A percentile compares a stretch with the other conserved stretches of the same genome.
phyloP scores from a whole-genome alignment of 441 rosid genomes.

The Isatis lusitanica region DNA sequence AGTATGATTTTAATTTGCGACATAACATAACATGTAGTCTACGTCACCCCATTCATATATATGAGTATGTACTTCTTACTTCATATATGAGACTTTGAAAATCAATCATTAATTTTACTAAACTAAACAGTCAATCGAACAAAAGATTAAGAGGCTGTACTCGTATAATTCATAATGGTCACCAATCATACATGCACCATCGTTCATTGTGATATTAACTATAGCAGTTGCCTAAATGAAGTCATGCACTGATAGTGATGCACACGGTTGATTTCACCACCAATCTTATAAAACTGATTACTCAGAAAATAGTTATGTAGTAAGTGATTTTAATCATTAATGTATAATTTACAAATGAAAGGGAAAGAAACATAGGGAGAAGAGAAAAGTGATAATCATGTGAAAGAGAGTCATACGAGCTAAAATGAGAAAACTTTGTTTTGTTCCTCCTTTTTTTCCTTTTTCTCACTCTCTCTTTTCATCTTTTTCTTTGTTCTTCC shows the following conservation, averaged over 20 bases:
- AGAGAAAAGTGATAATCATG: conserved; percentile 39
- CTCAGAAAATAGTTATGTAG: not conserved
- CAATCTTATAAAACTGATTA: not conserved
- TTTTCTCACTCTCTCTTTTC: conserved; percentile 26
- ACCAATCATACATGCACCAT: not conserved
- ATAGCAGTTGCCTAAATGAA: not conserved
- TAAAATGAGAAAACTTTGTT: conserved; percentile 33
- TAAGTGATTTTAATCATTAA: conserved; percentile 22
- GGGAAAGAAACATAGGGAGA: conserved; percentile 21
- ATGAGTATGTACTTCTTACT: not conserved
- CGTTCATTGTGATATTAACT: not conserved
- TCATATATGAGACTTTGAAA: not conserved
- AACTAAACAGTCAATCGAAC: not conserved
- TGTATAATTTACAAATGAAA: conserved; percentile 30
- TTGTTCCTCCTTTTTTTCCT: conserved; percentile 27
- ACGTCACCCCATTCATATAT: not conserved
- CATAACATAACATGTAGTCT: not conserved
- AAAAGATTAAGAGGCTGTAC: not conserved
- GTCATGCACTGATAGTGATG: too few relatives aligned
- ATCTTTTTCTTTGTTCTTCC: conserved; percentile 37
- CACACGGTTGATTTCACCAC: not conserved
- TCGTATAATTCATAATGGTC: not conserved
- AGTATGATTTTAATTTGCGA: not conserved
- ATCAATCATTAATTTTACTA: not conserved
- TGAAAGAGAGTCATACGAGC: conserved; percentile 31